Conservation (phyloP, 1,284 basidiomycete genomes). For the Heliocybe sulcata region DNA sequence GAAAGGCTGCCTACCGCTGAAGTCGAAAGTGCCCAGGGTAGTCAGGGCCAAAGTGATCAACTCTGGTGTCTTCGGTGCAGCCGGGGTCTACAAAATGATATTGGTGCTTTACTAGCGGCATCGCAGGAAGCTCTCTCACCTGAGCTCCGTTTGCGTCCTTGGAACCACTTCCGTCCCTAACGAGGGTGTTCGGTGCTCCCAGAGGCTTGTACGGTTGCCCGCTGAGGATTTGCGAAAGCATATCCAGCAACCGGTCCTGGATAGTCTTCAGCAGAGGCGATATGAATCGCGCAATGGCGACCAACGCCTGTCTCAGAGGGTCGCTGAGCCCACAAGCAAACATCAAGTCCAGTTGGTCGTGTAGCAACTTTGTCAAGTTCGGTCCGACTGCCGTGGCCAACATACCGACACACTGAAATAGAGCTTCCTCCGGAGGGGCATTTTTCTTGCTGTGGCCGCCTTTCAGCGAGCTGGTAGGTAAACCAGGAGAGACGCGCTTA, state of each 20-base stretch:
- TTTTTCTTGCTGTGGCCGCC: slow-evolving; percentile 71
- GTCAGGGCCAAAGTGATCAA: slow-evolving; percentile 81
- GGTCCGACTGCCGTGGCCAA: slow-evolving; percentile 93
- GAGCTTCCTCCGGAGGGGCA: slow-evolving; percentile 89
- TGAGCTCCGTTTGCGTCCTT: slow-evolving; percentile 59
- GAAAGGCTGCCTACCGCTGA: slow-evolving; percentile 56
- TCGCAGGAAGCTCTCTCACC: slow-evolving; percentile 21
- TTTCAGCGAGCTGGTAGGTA: slow-evolving; percentile 3
- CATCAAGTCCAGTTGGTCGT: slow-evolving; percentile 97
- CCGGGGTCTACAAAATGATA: slow-evolving; percentile 21
- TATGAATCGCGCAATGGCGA: slow-evolving; percentile 84
- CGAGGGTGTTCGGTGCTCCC: slow-evolving; percentile 63
- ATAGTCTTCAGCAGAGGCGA: slow-evolving; percentile 89
- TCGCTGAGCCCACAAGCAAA: slow-evolving; percentile 93
- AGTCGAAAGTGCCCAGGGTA: slow-evolving; percentile 92
- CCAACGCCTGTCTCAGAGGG: slow-evolving; percentile 80
- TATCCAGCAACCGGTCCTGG: slow-evolving; percentile 87
- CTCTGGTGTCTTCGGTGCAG: slow-evolving; percentile 60
- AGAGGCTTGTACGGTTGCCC: slow-evolving; percentile 83
- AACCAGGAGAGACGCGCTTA: slow-evolving; percentile 27
- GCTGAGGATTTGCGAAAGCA: slow-evolving; percentile 73
- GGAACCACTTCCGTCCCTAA: slow-evolving; percentile 42
- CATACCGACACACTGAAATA: slow-evolving; percentile 98
- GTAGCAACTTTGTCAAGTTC: slow-evolving; percentile 90
- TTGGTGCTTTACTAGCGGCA: slow-evolving; percentile 1